phyloP scores from a whole-genome alignment of 805 yeast species.

The Tetrapisispora phaffii region DNA sequence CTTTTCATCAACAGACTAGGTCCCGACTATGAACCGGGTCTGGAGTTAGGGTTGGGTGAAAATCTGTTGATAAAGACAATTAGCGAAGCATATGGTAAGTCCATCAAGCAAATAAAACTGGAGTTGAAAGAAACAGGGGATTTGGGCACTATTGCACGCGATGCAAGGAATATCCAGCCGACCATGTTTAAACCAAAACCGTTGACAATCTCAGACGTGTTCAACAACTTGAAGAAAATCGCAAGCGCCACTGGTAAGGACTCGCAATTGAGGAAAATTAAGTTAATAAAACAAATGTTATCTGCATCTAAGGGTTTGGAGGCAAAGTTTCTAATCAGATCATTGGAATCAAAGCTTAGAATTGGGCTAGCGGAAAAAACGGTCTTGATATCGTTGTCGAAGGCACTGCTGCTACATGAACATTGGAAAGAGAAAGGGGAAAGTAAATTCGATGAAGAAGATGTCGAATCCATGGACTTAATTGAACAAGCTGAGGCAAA shows the following conservation, averaged over 20 bases:
- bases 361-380: conserved; percentile 93
- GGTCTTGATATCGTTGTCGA: conserved; percentile 73
- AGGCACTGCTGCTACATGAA: conserved; percentile 66
- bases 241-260: conserved; percentile 72
- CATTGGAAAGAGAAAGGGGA: conserved; percentile 7
- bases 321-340: conserved; percentile 82
- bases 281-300: conserved; percentile 69
- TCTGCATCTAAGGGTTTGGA: conserved; percentile 80
- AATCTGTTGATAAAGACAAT: conserved; percentile 79
- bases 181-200: conserved; percentile 90
- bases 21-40: conserved; percentile 84
- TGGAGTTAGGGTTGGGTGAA: conserved; percentile 92
- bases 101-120: conserved; percentile 55
- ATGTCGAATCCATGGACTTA: conserved; percentile 33
- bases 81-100: conserved; percentile 81
- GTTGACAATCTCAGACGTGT: conserved; percentile 63
- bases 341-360: conserved; percentile 84
- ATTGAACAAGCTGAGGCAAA: conserved; percentile 60
- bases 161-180: conserved; percentile 75
- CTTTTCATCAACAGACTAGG: conserved; percentile 82
- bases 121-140: conserved; percentile 81
- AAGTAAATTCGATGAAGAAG: conserved; percentile 16
- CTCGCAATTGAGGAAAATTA: conserved; percentile 70
- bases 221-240: conserved; percentile 60
- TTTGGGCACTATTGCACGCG: conserved; percentile 78